These are phyloP conservation scores for Candida vartiovaarae DNA, from an alignment of 805 yeast genomes.

Conservation along the genomic window DNA sequence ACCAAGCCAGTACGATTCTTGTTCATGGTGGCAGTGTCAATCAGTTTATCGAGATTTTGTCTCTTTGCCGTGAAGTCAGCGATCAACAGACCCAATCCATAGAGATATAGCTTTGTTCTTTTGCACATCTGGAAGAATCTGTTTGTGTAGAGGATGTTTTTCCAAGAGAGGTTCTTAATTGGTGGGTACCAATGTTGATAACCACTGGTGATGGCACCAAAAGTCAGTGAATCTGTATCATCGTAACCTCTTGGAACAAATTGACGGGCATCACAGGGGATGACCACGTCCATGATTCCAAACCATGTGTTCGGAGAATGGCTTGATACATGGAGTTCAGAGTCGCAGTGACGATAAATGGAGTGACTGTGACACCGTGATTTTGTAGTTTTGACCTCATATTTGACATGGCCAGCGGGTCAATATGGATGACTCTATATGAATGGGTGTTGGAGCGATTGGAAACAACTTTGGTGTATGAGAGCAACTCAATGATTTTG, in stretches of 20 bases:
- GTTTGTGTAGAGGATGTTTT: conserved; percentile 4
- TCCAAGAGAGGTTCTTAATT: conserved; percentile 3
- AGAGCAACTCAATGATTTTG: conserved; percentile 1
- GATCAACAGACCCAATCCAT: conserved; percentile 16
- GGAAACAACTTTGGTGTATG: background rate
- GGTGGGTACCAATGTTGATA: conserved; percentile 10
- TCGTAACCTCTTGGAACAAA: conserved; percentile 2
- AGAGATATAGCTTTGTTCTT: conserved; percentile 3
- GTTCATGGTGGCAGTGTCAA: conserved; percentile 6
- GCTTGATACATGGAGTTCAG: conserved; percentile 10
- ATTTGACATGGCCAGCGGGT: background rate
- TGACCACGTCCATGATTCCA: conserved; percentile 10
- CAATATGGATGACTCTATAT: conserved; percentile 9
- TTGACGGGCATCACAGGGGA: conserved; percentile 18
- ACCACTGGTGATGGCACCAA: conserved; percentile 18
- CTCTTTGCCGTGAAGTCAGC: conserved; percentile 1
- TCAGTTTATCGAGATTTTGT: conserved; percentile 12
- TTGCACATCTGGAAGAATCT: conserved; percentile 5
- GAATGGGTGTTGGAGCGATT: conserved; percentile 6
- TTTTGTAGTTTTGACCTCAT: background rate
- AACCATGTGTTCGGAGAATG: conserved; percentile 1
- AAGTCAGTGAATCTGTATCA: conserved; percentile 8
- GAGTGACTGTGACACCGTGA: conserved; percentile 11
- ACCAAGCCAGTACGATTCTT: conserved; percentile 9
- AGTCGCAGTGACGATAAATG: conserved; percentile 15